Conservation (phyloP, 2,329 filamentous ascomycete species). For the Claviceps arundinis region DNA sequence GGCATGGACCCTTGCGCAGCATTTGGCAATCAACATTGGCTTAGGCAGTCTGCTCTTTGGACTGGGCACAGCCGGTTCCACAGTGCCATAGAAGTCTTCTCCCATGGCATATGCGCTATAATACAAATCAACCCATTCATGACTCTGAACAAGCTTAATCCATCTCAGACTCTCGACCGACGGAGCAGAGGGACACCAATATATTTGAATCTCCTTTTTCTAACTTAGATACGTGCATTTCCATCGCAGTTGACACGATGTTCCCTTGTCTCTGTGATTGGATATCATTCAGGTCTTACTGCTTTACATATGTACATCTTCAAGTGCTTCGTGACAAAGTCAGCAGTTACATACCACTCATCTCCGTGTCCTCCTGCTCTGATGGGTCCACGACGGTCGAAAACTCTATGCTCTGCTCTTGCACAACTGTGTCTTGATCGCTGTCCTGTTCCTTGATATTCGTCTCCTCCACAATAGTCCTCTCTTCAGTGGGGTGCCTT, state of each 20-base stretch:
- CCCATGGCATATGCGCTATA: neutral
- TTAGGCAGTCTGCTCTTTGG: constrained; percentile 46
- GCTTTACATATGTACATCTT: neutral
- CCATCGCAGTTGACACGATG: neutral
- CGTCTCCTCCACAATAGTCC: constrained; percentile 26
- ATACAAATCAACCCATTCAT: no score
- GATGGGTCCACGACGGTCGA: constrained; percentile 27
- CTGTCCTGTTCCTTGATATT: constrained; percentile 35
- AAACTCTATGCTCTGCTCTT: constrained; percentile 20
- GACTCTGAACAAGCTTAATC: no score
- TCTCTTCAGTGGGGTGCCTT: constrained; percentile 22
- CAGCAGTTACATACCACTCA: constrained; percentile 5
- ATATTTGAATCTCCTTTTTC: neutral
- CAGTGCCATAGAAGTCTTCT: neutral
- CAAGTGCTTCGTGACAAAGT: neutral
- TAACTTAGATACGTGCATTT: neutral
- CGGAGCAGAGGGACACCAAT: neutral
- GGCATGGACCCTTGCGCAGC: constrained; percentile 76
- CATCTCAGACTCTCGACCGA: neutral
- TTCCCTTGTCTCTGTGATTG: neutral
- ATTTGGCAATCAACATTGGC: constrained; percentile 58
- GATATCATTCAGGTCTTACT: neutral
- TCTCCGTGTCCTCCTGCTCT: constrained; percentile 26
- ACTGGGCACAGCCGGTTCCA: constrained; percentile 24
- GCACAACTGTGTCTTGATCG: constrained; percentile 20